Conservation (phyloP, 768 basidiomycete genomes). For the Zangia roseola region DNA sequence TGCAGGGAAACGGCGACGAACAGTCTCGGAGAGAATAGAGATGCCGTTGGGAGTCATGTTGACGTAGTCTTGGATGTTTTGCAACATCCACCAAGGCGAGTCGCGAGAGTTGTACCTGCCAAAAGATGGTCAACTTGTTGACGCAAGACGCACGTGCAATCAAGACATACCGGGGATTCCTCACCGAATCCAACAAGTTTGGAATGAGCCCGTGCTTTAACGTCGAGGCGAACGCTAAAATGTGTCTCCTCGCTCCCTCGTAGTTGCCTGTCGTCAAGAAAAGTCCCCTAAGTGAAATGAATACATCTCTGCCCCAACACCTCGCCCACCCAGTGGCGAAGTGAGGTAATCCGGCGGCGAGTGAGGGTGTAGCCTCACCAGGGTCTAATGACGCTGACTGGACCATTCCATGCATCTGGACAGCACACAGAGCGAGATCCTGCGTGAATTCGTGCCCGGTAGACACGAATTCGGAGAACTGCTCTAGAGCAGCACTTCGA, state of each 20-base stretch:
- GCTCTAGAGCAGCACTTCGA: slow-evolving; percentile 78
- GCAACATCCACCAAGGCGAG: slow-evolving; percentile 99
- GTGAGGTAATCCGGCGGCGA: slow-evolving; percentile 95
- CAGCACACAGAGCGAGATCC: slow-evolving; percentile 77
- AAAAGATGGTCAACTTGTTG: neutral
- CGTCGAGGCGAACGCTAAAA: slow-evolving; percentile 89
- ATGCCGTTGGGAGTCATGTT: slow-evolving; percentile 81
- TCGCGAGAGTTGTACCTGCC: slow-evolving; percentile 91
- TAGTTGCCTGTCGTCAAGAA: slow-evolving; percentile 93
- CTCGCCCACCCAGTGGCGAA: slow-evolving; percentile 93
- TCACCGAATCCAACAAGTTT: slow-evolving; percentile 88
- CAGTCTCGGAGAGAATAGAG: slow-evolving; percentile 71
- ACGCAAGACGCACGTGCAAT: neutral
- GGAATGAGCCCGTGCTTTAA: slow-evolving; percentile 96
- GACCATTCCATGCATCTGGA: slow-evolving; percentile 91
- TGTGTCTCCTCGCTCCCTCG: slow-evolving; percentile 82
- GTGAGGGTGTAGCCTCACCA: slow-evolving; percentile 62
- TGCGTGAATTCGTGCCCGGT: slow-evolving; percentile 89
- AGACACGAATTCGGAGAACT: slow-evolving; percentile 82
- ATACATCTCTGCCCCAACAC: slow-evolving; percentile 95
- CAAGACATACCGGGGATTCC: slow-evolving; percentile 66
- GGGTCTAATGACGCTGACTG: slow-evolving; percentile 89
- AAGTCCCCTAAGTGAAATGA: slow-evolving; percentile 90
- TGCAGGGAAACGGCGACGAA: slow-evolving; percentile 91
- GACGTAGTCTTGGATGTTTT: slow-evolving; percentile 96